Evolutionary conservation across 176 grass and related monocot genomes (phyloP).

Genomic region (maize (Zea mays)): DNA sequence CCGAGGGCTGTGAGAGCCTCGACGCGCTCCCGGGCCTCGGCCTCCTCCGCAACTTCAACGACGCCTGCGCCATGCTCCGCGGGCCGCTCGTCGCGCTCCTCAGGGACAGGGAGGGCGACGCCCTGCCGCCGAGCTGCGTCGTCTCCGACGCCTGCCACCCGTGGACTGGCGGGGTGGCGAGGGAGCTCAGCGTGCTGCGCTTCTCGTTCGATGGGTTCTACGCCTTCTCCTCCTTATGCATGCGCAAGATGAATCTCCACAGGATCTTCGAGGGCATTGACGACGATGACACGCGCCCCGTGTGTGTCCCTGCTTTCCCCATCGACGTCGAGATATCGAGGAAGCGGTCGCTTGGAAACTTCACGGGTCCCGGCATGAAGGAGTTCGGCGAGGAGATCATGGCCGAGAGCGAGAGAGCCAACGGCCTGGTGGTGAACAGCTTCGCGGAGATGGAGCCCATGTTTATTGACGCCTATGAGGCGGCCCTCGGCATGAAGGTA

Average conservation of each 20-base stretch:
- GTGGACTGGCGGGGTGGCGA: slow-evolving; percentile 45
- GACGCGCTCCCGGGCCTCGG: slow-evolving; percentile 22
- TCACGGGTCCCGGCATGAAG: slow-evolving; percentile 14
- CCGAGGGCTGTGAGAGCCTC: slow-evolving; percentile 50
- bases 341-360: slow-evolving; percentile 33
- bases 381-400: not conserved
- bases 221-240: slow-evolving; percentile 48
- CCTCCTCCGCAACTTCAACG: slow-evolving; percentile 16
- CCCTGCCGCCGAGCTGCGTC: slow-evolving; percentile 31
- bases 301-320: slow-evolving; percentile 38
- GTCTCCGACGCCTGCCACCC: slow-evolving; percentile 42
- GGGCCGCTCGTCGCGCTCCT: slow-evolving; percentile 34
- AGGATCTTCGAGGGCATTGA: slow-evolving; percentile 34
- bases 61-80: slow-evolving; percentile 35
- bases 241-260: slow-evolving; percentile 15
- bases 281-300: slow-evolving; percentile 21
- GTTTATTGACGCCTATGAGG: slow-evolving; percentile 42
- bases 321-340: slow-evolving; percentile 34
- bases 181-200: slow-evolving; percentile 44
- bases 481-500: slow-evolving; percentile 41
- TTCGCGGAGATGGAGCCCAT: slow-evolving; percentile 46
- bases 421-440: slow-evolving; percentile 42
- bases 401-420: slow-evolving; percentile 31
- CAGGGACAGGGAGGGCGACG: not conserved
- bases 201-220: slow-evolving; percentile 44